Conservation (phyloP, 2,329 filamentous ascomycete species). For the Macrophomina phaseolina region DNA sequence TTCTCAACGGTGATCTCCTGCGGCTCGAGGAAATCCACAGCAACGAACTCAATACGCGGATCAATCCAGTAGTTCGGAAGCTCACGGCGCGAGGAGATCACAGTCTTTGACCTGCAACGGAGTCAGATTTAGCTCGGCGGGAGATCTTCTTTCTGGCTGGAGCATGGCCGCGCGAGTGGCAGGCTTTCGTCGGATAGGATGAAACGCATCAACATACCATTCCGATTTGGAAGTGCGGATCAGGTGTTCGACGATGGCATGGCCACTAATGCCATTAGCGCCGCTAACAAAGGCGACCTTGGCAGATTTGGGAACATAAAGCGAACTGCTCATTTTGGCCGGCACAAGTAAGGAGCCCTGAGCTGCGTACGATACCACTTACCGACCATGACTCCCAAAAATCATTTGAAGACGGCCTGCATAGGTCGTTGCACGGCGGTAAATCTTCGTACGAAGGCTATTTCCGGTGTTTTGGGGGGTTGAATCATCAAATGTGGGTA, state of each 20-base stretch:
- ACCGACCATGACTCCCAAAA: neutral
- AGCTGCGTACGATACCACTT: neutral
- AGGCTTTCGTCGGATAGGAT: neutral
- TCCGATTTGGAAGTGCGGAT: constrained; percentile 33
- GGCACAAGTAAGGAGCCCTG: neutral
- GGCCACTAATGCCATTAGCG: constrained; percentile 44
- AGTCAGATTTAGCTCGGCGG: neutral
- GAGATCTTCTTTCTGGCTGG: neutral
- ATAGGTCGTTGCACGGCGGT: neutral
- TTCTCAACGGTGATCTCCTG: neutral
- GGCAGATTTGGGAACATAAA: neutral
- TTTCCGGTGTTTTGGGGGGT: neutral
- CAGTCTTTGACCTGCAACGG: constrained; percentile 33
- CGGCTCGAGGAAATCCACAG: constrained; percentile 39
- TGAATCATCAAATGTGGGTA: neutral
- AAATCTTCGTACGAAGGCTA: neutral
- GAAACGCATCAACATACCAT: neutral
- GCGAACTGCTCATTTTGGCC: neutral
- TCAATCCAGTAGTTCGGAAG: constrained; percentile 34
- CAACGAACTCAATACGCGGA: constrained; percentile 40
- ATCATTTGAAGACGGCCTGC: neutral
- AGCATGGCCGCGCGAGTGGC: neutral
- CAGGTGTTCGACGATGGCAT: constrained; percentile 43
- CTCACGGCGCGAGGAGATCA: constrained; percentile 38
- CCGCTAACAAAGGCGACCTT: constrained; percentile 45